Base-by-base conservation (phyloP, 768 basidiomycete species). In the Pleurotus citrinopileatus region DNA sequence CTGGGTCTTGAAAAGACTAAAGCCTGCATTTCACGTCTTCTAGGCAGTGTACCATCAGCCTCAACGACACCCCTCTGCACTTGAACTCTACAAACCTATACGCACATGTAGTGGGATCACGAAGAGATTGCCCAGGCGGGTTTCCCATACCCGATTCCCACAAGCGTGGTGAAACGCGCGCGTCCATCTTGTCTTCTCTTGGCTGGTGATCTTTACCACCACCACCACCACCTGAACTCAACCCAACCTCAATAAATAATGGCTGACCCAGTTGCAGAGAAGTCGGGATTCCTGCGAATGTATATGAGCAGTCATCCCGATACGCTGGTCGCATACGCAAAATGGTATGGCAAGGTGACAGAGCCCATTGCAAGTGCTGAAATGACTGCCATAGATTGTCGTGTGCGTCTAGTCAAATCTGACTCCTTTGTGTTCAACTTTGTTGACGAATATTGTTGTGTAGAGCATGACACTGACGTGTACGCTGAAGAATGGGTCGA, bases 301-400 rank as follows among this genome's bases (percentile, higher is more conserved):
- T 94, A 93, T 73, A 93, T 92, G 91, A 85, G 80, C 26, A 83
- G 73, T 57, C 91, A 92, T 61, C 87, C 87, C 0, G 90, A 92
- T 63, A 92, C 91, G 1, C 73, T 93, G 59, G 88, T 93, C 29
- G 88, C 88, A 2, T 94, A 91, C 60, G 88, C 87, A 37, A 88
- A 85, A 59, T 81, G 86, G 76, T 89, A 77, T 61, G 89, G 86
- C 7, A 83, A 86, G 58, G 76, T 90, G 9, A 60, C 71, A 19
- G 75, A 78, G 25, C 71, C 71, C 34, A 78, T 90, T 15, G 67
- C 68, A 2, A 77, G 78, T n/a, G 89, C 89, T 6, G 75, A 83
- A 65, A 88, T 91, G 89, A 76, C 76, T 7, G 72, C 74, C 2
- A 90, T 91, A 37, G 80, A 87, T 60, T 73, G 79, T 37, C 83